Percentiles rank a stretch among this genome's conserved stretches.
These are phyloP conservation scores for Sporothrix inflata DNA, from an alignment of 2,329 filamentous ascomycete genomes.

Conservation along the genomic window DNA sequence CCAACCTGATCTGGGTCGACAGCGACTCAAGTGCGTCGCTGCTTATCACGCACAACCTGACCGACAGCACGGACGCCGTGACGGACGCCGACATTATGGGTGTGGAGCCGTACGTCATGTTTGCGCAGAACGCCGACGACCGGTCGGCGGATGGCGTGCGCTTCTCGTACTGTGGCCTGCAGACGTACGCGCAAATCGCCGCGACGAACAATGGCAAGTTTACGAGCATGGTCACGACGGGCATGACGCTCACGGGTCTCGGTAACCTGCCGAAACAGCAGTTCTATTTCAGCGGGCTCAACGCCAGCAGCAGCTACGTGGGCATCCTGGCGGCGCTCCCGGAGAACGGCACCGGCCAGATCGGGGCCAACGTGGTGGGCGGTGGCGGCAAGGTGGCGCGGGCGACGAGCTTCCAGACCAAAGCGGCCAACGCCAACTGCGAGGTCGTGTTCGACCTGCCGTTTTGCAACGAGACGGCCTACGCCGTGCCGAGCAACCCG, in stretches of 20 bases:
- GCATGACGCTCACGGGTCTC: slow-evolving; percentile 70
- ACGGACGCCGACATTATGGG: slow-evolving; percentile 57
- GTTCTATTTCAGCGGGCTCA: slow-evolving; percentile 80
- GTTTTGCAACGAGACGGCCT: slow-evolving; percentile 87
- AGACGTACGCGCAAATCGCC: slow-evolving; percentile 65
- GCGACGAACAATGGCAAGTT: slow-evolving; percentile 58
- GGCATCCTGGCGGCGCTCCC: slow-evolving; percentile 76
- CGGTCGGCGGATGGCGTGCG: slow-evolving; percentile 68
- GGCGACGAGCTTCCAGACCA: slow-evolving; percentile 75
- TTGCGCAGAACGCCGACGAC: slow-evolving; percentile 66
- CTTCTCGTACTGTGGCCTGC: slow-evolving; percentile 81
- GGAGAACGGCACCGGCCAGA: slow-evolving; percentile 55
- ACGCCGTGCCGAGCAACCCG: slow-evolving; percentile 84
- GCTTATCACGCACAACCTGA: slow-evolving; percentile 76
- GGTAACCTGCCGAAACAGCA: slow-evolving; percentile 78
- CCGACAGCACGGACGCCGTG: slow-evolving; percentile 54
- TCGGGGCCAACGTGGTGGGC: slow-evolving; percentile 53
- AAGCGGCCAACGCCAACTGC: slow-evolving; percentile 68
- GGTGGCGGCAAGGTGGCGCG: slow-evolving; percentile 79
- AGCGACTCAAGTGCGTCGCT: slow-evolving; percentile 79
- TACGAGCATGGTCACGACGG: slow-evolving; percentile 55
- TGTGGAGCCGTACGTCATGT: slow-evolving; percentile 73
- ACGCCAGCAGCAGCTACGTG: slow-evolving; percentile 70
- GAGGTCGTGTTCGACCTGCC: slow-evolving; percentile 82
- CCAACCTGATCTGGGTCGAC: slow-evolving; percentile 77